Percentiles rank a stretch among this genome's conserved stretches.
These are phyloP conservation scores for Anisodus tanguticus DNA, from an alignment of 257 asterid species.

Conservation along the genomic window DNA sequence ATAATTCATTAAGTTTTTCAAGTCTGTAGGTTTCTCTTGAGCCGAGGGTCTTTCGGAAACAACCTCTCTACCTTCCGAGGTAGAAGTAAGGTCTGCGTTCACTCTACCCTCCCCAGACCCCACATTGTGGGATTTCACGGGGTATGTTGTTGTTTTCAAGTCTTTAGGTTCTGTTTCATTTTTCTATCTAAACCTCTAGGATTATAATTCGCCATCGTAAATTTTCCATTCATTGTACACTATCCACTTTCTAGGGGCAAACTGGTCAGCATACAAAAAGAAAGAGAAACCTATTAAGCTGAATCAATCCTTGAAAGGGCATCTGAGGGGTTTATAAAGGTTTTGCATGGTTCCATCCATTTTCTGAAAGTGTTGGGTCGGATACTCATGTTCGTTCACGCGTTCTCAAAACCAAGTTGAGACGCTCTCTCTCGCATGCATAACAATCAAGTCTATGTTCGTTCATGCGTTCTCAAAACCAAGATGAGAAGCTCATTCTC, in stretches of 20 bases:
- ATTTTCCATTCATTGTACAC: not conserved
- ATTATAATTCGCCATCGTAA: not conserved
- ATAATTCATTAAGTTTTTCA: not conserved
- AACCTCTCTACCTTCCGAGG: no score
- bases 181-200: not conserved
- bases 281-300: not conserved
- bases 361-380: not conserved
- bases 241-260: not conserved
- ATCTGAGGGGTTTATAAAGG: not conserved
- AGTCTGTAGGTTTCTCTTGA: no score
- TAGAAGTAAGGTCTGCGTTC: no score
- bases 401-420: not conserved
- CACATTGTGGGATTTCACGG: no score
- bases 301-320: not conserved
- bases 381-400: not conserved
- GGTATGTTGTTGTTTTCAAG: no score
- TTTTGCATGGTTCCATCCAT: not conserved
- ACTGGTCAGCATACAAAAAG: not conserved
- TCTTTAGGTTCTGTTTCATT: not conserved
- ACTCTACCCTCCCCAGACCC: no score
- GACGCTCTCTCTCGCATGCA: not conserved
- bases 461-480: not conserved
- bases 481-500: constrained; percentile 6
- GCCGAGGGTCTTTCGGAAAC: no score
- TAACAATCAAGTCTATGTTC: not conserved